A percentile compares a stretch with the other conserved stretches of the same genome.
These are phyloP conservation scores for Phytophthora palmivora DNA, from an alignment of 352 stramenopile species.

Conservation along the genomic window DNA sequence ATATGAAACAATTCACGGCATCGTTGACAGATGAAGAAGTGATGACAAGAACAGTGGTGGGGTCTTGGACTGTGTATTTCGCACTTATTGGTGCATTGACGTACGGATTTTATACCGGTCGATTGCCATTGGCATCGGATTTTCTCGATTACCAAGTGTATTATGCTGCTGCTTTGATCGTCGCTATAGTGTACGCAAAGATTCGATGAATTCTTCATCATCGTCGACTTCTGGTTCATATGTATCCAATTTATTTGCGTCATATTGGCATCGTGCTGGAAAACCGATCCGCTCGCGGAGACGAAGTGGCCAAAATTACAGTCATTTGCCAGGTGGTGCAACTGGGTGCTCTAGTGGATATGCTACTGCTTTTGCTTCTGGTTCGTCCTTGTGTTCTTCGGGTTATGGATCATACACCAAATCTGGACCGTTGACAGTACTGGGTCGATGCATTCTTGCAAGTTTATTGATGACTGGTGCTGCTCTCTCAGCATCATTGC, in stretches of 20 bases:
- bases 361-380: conserved; percentile 28
- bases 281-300: conserved; percentile 28
- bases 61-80: conserved; percentile 60
- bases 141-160: conserved; percentile 43
- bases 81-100: conserved; percentile 53
- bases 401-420: conserved; percentile 40
- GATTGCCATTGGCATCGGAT: conserved; percentile 60
- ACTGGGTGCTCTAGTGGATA: conserved; percentile 30
- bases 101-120: conserved; percentile 61
- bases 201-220: conserved; percentile 46
- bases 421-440: conserved; percentile 33
- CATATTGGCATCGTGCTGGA: conserved; percentile 45
- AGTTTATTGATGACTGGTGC: conserved; percentile 36
- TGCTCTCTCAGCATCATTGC: conserved; percentile 55
- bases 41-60: conserved; percentile 58
- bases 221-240: conserved; percentile 23
- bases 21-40: conserved; percentile 69
- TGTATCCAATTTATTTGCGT: conserved; percentile 52
- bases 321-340: conserved; percentile 28
- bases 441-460: conserved; percentile 39
- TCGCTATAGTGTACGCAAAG: conserved; percentile 45
- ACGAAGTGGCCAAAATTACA: conserved; percentile 31
- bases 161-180: conserved; percentile 44
- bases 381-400: conserved; percentile 31
- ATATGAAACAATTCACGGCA: conserved; percentile 66